Evolutionary conservation across 768 basidiomycete genomes (phyloP).

Genomic region (Phylloporus arenicola): DNA sequence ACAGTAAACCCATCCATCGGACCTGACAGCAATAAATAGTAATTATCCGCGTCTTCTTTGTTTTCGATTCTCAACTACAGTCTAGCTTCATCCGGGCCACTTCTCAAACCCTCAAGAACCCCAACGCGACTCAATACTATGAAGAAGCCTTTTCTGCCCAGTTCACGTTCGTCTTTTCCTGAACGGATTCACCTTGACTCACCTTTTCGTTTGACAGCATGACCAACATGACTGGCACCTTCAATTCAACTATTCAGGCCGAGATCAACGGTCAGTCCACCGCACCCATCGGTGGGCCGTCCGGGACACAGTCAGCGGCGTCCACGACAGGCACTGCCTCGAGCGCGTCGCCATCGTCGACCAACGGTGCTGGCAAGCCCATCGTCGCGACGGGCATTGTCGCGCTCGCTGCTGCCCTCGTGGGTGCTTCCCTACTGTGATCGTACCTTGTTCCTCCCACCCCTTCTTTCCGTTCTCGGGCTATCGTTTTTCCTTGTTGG

Average conservation of each 20-base stretch:
- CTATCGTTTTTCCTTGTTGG: background rate
- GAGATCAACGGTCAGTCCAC: slow-evolving; percentile 60
- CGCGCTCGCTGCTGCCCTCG: slow-evolving; percentile 17
- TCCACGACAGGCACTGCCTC: background rate
- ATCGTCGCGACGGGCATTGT: slow-evolving; percentile 20
- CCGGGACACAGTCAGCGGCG: slow-evolving; percentile 10
- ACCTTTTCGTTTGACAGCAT: slow-evolving; percentile 38
- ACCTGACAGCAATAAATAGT: slow-evolving; percentile 54
- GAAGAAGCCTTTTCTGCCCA: slow-evolving; percentile 73
- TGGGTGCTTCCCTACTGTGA: slow-evolving; percentile 22
- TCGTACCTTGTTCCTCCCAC: background rate
- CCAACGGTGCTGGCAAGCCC: slow-evolving; percentile 22
- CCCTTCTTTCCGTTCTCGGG: background rate
- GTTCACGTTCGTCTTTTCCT: slow-evolving; percentile 51
- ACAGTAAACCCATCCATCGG: slow-evolving; percentile 50
- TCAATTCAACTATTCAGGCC: slow-evolving; percentile 48
- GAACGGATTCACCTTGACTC: background rate
- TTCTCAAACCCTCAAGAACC: slow-evolving; percentile 50
- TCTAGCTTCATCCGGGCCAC: slow-evolving; percentile 70
- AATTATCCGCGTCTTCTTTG: background rate
- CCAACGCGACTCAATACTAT: slow-evolving; percentile 47
- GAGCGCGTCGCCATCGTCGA: background rate
- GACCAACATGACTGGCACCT: slow-evolving; percentile 64
- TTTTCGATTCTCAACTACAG: background rate
- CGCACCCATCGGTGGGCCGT: slow-evolving; percentile 46